Percentiles rank a stretch among this genome's conserved stretches.
These are phyloP conservation scores for Cerioporus squamosus DNA, from an alignment of 1,284 basidiomycete species.

Conservation along the genomic window DNA sequence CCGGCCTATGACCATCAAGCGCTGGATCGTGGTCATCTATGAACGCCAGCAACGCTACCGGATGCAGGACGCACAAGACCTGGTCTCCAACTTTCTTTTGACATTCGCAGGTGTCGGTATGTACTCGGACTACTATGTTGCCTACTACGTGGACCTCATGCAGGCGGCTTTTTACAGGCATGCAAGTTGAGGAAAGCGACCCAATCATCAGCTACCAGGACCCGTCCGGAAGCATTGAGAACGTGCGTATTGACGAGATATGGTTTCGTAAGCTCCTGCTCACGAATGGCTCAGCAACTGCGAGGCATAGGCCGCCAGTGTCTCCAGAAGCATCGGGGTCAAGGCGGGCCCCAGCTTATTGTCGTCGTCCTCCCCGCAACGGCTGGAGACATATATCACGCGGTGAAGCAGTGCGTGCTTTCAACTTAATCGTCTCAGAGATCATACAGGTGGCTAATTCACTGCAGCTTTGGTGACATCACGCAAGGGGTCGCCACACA, in stretches of 20 bases:
- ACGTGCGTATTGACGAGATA: constrained; percentile 35
- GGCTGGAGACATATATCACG: constrained; percentile 73
- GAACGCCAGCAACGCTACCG: constrained; percentile 62
- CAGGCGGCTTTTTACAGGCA: constrained; percentile 45
- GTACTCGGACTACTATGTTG: constrained; percentile 27
- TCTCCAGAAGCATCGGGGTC: constrained; percentile 36
- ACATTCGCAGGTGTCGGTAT: constrained; percentile 60
- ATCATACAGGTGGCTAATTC: not conserved
- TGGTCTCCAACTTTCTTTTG: constrained; percentile 17
- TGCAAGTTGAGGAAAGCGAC: constrained; percentile 45
- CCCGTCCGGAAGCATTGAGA: constrained; percentile 54
- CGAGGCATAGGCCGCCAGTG: constrained; percentile 49
- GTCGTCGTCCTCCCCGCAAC: constrained; percentile 77
- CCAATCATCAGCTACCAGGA: constrained; percentile 55
- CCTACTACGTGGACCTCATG: not conserved
- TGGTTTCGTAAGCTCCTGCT: not conserved
- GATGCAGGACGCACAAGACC: constrained; percentile 35
- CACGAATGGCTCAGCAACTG: constrained; percentile 47
- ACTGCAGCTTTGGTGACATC: constrained; percentile 19
- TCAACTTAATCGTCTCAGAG: constrained; percentile 28
- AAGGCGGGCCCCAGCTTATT: constrained; percentile 56
- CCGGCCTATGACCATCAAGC: constrained; percentile 49
- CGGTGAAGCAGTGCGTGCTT: constrained; percentile 65
- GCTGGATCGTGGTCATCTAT: constrained; percentile 69
- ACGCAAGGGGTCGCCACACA: constrained; percentile 69